Evolutionary conservation across 192 early-diverging fungal genomes (phyloP).

Genomic region (Physocladia obscura): DNA sequence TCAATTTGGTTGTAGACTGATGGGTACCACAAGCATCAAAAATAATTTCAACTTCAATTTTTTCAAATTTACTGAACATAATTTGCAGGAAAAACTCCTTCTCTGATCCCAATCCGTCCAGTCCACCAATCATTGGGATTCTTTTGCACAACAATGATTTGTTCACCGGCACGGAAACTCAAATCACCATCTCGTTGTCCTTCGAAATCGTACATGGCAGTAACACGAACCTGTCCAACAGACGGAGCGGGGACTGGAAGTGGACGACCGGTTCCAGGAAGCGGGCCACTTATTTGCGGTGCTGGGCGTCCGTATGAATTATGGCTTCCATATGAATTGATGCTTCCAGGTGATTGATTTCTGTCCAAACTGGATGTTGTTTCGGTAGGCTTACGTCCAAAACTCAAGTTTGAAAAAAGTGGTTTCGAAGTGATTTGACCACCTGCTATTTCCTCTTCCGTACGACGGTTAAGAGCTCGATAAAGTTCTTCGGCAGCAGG

Average conservation of each 20-base stretch:
- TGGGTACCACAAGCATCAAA: no score
- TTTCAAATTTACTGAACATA: slow-evolving; percentile 38
- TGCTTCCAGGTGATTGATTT: background rate
- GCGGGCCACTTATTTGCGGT: background rate
- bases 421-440: background rate
- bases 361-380: no score
- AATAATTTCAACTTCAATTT: no score
- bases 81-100: slow-evolving; percentile 63
- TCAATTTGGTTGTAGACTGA: no score
- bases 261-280: background rate
- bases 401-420: background rate
- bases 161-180: slow-evolving; percentile 59
- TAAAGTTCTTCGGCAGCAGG: slow-evolving; percentile 82
- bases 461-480: slow-evolving; percentile 51
- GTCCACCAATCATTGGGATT: slow-evolving; percentile 91
- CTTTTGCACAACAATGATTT: slow-evolving; percentile 63
- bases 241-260: slow-evolving; percentile 25
- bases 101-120: slow-evolving; percentile 64
- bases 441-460: slow-evolving; percentile 17
- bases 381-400: background rate
- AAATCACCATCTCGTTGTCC: slow-evolving; percentile 61
- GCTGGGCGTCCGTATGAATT: background rate
- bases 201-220: slow-evolving; percentile 65
- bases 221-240: slow-evolving; percentile 30
- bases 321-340: background rate